Conservation (phyloP, 2,329 filamentous ascomycete genomes). For the Penicillium brevicompactum region DNA sequence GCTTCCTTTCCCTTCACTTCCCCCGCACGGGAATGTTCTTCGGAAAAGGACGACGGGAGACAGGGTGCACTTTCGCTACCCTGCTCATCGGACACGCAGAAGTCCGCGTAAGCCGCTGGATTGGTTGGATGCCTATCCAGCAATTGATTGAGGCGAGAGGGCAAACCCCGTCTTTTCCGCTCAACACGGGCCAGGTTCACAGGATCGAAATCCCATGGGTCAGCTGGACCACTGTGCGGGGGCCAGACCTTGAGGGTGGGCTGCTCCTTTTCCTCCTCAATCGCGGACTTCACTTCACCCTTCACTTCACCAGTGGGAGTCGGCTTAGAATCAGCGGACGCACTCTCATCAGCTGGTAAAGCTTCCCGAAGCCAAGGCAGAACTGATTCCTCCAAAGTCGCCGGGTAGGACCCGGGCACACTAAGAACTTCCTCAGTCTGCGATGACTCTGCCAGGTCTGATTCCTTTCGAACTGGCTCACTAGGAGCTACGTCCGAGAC, state of each 20-base stretch:
- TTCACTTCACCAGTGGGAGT: neutral
- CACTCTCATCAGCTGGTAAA: neutral
- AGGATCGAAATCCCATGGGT: no score
- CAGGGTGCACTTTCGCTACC: no score
- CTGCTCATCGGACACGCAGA: no score
- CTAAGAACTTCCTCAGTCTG: neutral
- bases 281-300: neutral
- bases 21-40: conserved; percentile 7
- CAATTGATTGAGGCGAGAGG: no score
- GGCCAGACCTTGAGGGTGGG: neutral
- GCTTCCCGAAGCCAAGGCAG: neutral
- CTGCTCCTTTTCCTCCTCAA: neutral
- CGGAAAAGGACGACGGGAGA: neutral
- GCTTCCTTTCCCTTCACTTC: neutral
- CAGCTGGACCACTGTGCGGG: no score
- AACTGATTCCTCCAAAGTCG: neutral
- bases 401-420: neutral
- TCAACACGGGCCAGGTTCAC: no score
- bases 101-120: no score
- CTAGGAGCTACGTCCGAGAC: neutral
- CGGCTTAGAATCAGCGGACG: neutral
- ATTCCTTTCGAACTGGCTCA: neutral
- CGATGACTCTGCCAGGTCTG: no score
- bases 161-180: no score
- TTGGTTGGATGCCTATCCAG: no score